Evolutionary conservation across 129 eudicot species (phyloP).

Genomic region (Cynara cardunculus): DNA sequence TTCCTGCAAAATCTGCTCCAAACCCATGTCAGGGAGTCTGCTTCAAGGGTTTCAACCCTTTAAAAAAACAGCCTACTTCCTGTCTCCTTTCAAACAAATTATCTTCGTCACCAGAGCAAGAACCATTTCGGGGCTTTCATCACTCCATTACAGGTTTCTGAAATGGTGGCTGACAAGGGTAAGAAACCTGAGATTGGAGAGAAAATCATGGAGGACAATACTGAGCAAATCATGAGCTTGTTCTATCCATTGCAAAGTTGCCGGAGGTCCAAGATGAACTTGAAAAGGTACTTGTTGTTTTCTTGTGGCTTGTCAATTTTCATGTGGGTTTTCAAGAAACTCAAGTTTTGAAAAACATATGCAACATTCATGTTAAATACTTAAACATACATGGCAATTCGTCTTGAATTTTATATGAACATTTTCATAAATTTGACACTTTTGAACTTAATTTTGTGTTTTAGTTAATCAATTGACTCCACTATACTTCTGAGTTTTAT

Average conservation of each 20-base stretch:
- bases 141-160: not conserved
- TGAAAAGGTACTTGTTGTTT: constrained; percentile 46
- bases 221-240: constrained; percentile 52
- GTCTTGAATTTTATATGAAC: no score
- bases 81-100: not conserved
- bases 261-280: constrained; percentile 88
- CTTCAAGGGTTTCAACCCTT: not conserved
- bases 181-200: constrained; percentile 63
- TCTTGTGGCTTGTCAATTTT: not conserved
- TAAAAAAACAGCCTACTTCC: not conserved
- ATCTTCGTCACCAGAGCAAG: not conserved
- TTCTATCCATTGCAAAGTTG: constrained; percentile 62
- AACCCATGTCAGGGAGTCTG: no score
- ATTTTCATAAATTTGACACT: no score
- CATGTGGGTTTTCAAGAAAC: no score
- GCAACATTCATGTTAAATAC: no score
- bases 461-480: not conserved
- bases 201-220: constrained; percentile 41
- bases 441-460: not conserved
- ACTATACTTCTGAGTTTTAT: not conserved
- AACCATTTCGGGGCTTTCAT: constrained; percentile 14
- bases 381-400: not conserved
- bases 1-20: no score
- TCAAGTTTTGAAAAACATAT: no score
- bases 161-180: constrained; percentile 74